Percentiles rank a stretch among this genome's conserved stretches.
These are phyloP conservation scores for Lactarius trivialis DNA, from an alignment of 768 basidiomycete species.

Conservation along the genomic window DNA sequence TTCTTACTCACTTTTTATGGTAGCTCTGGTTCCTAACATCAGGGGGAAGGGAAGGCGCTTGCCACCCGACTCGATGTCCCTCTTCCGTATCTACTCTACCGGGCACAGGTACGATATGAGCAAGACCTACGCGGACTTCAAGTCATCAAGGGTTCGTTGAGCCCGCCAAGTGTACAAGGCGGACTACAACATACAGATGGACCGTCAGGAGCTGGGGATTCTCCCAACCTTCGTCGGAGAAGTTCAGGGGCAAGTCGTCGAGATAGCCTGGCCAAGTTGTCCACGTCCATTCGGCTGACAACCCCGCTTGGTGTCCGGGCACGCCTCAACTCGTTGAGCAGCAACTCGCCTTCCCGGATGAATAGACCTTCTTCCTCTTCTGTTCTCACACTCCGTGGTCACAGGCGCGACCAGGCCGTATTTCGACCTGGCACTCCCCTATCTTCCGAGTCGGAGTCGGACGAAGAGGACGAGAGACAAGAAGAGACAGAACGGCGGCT, in stretches of 20 bases:
- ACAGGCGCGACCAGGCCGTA: slow-evolving; percentile 17
- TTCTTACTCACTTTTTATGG: neutral
- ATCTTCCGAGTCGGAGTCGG: slow-evolving; percentile 32
- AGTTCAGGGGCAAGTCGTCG: slow-evolving; percentile 17
- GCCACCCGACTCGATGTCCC: slow-evolving; percentile 76
- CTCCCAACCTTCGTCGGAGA: slow-evolving; percentile 17
- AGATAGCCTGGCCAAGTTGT: slow-evolving; percentile 28
- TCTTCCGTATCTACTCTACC: slow-evolving; percentile 76
- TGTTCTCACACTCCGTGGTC: slow-evolving; percentile 51
- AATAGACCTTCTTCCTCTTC: slow-evolving; percentile 59
- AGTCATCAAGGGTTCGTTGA: slow-evolving; percentile 59
- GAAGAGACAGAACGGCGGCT: slow-evolving; percentile 62
- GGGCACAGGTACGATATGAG: slow-evolving; percentile 78
- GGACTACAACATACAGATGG: slow-evolving; percentile 22
- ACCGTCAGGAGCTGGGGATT: slow-evolving; percentile 13
- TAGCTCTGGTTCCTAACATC: neutral
- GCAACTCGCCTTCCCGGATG: slow-evolving; percentile 39
- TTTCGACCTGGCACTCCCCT: slow-evolving; percentile 22
- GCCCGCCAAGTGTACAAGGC: slow-evolving; percentile 38
- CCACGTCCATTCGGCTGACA: slow-evolving; percentile 39
- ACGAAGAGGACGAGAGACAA: slow-evolving; percentile 51
- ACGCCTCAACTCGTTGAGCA: slow-evolving; percentile 61
- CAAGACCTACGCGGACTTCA: slow-evolving; percentile 77
- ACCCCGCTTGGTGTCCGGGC: slow-evolving; percentile 64
- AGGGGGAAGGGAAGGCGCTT: slow-evolving; percentile 66